Base-by-base conservation (phyloP, 2,329 filamentous ascomycete species). In the Venturia aucupariae region DNA sequence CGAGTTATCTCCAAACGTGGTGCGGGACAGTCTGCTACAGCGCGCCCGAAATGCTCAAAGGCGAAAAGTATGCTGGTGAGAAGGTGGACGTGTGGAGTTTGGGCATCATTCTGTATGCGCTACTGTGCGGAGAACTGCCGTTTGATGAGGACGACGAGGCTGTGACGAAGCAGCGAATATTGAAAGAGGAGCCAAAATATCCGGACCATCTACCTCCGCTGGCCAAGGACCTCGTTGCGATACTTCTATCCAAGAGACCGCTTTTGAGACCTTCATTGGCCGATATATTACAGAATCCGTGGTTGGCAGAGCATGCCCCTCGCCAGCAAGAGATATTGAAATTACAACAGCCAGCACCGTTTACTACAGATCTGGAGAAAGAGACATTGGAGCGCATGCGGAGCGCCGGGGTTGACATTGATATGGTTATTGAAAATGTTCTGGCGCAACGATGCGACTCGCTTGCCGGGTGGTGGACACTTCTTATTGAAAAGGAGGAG, bases 1-100 rank as follows among this genome's bases (percentile, higher is more conserved):
- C 90, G 38, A 97, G 92, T 74, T 93, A 97, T 72, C 79, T 99
- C 64, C 93, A 97, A 76, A 99, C 94, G 1, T 99, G 96, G 76
- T 99, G 94, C 74, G 94, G 94, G 5, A 99, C 94, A 0, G 88
- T 99, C 67, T 97, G 93, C 78, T 99, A 99, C 76, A 96, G 92
- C 64, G 94, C 94, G 2, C 94, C 94, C 2, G 94, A 99, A 76
- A 99, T 99, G 94, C 82, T 99, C 48, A 96, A 94, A 75, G 94
- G 92, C 46, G 94, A 99, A 75, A 97, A 96, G 75, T 99, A 99
- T 73, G 94, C 92, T 0, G 93, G 92, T 32, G 92, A 97, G 78
- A 97, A 97, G 78, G 93, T 99, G 60, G 94, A 99, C 72, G 92
- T 99, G 4, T 99, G 90, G 90, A 94, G 90, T 71, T 74, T 95